Evolutionary conservation across 73 alveolate genomes (phyloP), one percentile per base, ranked within the genome.

Genomic region (Paramecium sexaurelia): DNA sequence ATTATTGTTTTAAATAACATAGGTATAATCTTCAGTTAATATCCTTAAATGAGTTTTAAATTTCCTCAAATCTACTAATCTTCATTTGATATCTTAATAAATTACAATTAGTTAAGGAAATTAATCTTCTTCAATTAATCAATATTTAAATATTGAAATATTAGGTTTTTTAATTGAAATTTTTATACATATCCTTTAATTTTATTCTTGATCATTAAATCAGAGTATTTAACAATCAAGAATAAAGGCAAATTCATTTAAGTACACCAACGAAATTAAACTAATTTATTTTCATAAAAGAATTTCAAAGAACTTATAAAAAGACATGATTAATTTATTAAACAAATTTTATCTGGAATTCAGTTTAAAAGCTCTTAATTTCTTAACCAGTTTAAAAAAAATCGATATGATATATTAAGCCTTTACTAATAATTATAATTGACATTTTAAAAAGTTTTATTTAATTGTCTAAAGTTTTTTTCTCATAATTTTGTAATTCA

Each of bases 221-320:
- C n/a, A n/a, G n/a, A n/a, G n/a, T n/a, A 78, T 24, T 78, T 78
- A 1, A 78, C 90, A 43, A 78, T 43, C 51, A 78, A 78, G 41
- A 41, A 78, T n/a, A 6, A 78, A 78, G 7, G 90, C 90, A 78
- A 78, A 78, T n/a, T 75, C 39, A 41, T 41, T 78, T n/a, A 43
- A 24, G 11, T 24, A 40, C 2, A 78, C 71, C 9, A 78, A 19
- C 17, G 41, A 19, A 6, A 78, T 39, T n/a, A 37, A 78, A 20
- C 55, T 78, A 78, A 20, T 78, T 78, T 78, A 45, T 45, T 78
- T 78, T 1, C 43, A 24, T 11, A 78, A 37, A 41, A 39, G n/a
- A 20, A 78, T 29, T 43, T 78, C 68, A 6, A 43, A 78, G 32
- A 7, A 78, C 22, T 20, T 26, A 78, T 41, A 22, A 19, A 20